A percentile compares a stretch with the other conserved stretches of the same genome.
phyloP scores from a whole-genome alignment of 2,329 filamentous ascomycete genomes.

The Pestalotiopsis sp. region DNA sequence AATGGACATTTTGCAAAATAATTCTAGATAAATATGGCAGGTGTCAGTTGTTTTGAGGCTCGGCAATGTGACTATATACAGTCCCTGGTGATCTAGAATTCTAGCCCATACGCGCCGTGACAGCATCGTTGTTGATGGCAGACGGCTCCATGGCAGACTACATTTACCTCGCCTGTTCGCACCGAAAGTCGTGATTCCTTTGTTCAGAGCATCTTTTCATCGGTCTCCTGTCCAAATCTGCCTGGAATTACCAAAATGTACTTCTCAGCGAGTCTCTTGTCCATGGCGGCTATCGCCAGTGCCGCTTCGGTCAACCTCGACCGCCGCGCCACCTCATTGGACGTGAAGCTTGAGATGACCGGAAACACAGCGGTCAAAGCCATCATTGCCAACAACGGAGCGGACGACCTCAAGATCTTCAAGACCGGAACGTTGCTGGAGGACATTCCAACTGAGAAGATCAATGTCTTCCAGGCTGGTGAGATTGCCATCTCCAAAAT shows the following conservation, averaged over 20 bases:
- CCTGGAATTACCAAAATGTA: neutral
- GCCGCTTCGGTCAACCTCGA: constrained; percentile 27
- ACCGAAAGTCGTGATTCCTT: neutral
- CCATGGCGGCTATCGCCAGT: constrained; percentile 36
- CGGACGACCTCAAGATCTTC: constrained; percentile 47
- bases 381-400: constrained; percentile 51
- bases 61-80: neutral
- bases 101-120: neutral
- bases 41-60: neutral
- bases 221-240: neutral
- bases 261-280: neutral
- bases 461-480: constrained; percentile 46
- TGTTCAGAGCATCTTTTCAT: neutral
- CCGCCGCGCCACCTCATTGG: constrained; percentile 41
- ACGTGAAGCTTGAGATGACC: constrained; percentile 44
- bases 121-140: neutral
- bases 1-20: neutral
- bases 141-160: neutral
- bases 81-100: neutral
- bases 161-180: neutral
- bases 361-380: constrained; percentile 54
- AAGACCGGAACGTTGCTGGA: constrained; percentile 55
- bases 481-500: constrained; percentile 19
- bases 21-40: neutral
- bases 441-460: constrained; percentile 50